Evolutionary conservation across 2,329 filamentous ascomycete genomes (phyloP).

Genomic region (Nigrospora oryzae): DNA sequence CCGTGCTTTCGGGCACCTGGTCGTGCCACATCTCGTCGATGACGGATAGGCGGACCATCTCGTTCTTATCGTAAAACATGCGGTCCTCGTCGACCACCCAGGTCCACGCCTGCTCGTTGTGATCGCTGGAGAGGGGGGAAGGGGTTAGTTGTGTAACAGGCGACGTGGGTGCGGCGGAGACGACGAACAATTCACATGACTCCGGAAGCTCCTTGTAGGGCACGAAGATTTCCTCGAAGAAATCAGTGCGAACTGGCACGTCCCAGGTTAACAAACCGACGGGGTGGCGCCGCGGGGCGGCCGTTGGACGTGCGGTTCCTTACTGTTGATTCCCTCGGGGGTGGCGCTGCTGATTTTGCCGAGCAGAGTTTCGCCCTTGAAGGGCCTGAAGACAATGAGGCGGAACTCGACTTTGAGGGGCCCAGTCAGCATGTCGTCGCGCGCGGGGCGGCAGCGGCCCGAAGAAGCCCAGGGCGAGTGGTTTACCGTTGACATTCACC

Average conservation of each 20-base stretch:
- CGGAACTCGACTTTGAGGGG: conserved; percentile 70
- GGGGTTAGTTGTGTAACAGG: conserved; percentile 16
- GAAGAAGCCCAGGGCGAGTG: not conserved
- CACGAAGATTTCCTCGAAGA: conserved; percentile 89
- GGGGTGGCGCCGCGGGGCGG: not conserved
- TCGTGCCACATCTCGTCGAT: conserved; percentile 88
- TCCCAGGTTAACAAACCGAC: not conserved
- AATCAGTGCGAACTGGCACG: conserved; percentile 66
- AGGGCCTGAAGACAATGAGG: conserved; percentile 87
- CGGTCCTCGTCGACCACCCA: conserved; percentile 69
- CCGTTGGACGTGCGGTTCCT: conserved; percentile 9
- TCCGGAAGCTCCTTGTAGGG: conserved; percentile 66
- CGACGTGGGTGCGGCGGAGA: not conserved
- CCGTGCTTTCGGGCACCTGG: conserved; percentile 63
- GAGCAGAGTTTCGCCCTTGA: conserved; percentile 86
- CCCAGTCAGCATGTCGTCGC: not conserved
- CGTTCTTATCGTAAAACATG: conserved; percentile 83
- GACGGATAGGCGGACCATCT: conserved; percentile 79
- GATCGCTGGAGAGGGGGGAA: conserved; percentile 42
- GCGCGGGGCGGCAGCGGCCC: not conserved
- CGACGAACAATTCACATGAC: conserved; percentile 64
- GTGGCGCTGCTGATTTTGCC: conserved; percentile 74
- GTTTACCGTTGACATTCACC: conserved; percentile 82
- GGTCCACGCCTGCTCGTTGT: conserved; percentile 72
- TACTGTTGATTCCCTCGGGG: conserved; percentile 63